phyloP scores from a whole-genome alignment of 768 basidiomycete genomes.

The button mushroom (Agaricus bisporus) region DNA sequence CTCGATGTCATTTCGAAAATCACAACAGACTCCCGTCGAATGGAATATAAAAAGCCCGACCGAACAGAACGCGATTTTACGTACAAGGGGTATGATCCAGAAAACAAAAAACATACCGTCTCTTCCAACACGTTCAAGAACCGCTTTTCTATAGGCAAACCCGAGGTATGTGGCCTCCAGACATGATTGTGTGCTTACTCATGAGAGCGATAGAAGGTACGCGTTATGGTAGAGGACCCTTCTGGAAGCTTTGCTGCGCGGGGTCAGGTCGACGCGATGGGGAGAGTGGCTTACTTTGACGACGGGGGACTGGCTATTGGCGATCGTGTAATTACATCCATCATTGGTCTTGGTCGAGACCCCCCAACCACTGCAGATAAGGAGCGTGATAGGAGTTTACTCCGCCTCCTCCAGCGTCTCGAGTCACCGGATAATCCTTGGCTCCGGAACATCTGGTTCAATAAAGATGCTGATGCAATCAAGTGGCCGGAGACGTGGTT shows the following conservation, averaged over 20 bases:
- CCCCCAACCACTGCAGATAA: constrained; percentile 55
- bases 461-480: constrained; percentile 21
- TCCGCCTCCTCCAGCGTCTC: constrained; percentile 37
- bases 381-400: constrained; percentile 33
- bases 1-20: constrained; percentile 41
- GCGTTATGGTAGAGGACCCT: constrained; percentile 19
- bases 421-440: constrained; percentile 35
- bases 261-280: constrained; percentile 37
- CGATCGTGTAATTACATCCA: constrained; percentile 26
- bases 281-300: constrained; percentile 25
- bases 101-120: constrained; percentile 16
- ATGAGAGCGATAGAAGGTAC: constrained; percentile 19
- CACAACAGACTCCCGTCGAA: constrained; percentile 35
- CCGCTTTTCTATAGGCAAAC: constrained; percentile 13
- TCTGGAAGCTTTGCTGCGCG: constrained; percentile 32
- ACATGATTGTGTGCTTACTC: neutral
- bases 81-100: constrained; percentile 9
- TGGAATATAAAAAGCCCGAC: constrained; percentile 42
- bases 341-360: constrained; percentile 36
- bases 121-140: constrained; percentile 34
- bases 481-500: constrained; percentile 38
- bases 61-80: constrained; percentile 36
- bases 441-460: constrained; percentile 45
- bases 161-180: constrained; percentile 28
- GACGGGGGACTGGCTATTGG: constrained; percentile 11